phyloP scores from a whole-genome alignment of 2,329 filamentous ascomycete genomes.

The Aspergillus hiratsukae region DNA sequence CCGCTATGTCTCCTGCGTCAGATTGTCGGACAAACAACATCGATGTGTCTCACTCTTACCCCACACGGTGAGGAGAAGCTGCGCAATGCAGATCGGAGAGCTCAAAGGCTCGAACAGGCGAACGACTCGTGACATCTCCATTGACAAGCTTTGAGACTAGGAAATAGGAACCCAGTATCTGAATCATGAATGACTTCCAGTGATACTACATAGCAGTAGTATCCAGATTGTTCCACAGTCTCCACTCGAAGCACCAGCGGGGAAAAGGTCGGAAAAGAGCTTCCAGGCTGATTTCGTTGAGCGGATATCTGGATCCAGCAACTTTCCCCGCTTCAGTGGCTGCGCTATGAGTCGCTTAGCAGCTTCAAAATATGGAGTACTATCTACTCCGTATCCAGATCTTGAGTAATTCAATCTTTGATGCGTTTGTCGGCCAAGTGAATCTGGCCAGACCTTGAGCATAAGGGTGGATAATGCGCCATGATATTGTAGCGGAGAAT shows the following conservation, averaged over 20 bases:
- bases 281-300: slow-evolving; percentile 6
- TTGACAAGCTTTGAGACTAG: neutral
- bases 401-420: no score
- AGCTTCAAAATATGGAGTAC: no score
- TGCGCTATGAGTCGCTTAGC: neutral
- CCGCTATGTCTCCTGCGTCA: neutral
- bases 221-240: neutral
- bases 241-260: neutral
- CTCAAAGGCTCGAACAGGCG: neutral
- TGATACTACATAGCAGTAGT: neutral
- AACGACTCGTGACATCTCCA: neutral
- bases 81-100: neutral
- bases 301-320: slow-evolving; percentile 2
- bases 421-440: no score
- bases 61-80: neutral
- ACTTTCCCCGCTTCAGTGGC: neutral
- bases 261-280: slow-evolving; percentile 10
- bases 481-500: no score
- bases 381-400: no score
- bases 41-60: neutral
- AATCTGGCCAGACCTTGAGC: no score
- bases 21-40: neutral
- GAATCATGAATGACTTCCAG: neutral
- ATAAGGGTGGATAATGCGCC: no score
- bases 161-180: neutral